phyloP scores from a whole-genome alignment of 345 rosid genomes.

The Dipteronia sinensis region DNA sequence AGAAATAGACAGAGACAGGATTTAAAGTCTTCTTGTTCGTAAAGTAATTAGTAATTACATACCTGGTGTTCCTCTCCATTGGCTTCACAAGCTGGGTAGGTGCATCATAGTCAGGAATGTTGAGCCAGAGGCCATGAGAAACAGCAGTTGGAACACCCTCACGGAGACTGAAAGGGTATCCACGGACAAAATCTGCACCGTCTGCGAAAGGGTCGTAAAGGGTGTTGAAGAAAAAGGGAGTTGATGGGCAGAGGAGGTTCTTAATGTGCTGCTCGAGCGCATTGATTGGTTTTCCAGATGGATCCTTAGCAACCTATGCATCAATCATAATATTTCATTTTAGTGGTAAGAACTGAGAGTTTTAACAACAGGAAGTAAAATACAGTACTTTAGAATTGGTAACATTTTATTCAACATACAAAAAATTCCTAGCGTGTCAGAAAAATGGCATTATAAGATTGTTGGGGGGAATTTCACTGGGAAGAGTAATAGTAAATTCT shows the following conservation, averaged over 20 bases:
- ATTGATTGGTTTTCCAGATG: constrained; percentile 74
- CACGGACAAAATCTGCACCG: constrained; percentile 96
- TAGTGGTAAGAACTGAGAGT: too few species aligned
- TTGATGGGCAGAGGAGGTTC: constrained; percentile 82
- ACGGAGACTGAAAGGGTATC: constrained; percentile 92
- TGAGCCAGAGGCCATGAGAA: constrained; percentile 98
- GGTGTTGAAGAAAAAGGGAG: constrained; percentile 96
- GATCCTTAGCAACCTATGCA: constrained; percentile 87
- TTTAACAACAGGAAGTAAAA: too few species aligned
- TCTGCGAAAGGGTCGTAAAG: constrained; percentile 86
- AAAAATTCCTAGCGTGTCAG: too few species aligned
- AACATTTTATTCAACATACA: too few species aligned
- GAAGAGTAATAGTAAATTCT: too few species aligned
- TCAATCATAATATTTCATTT: background rate
- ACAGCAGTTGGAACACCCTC: constrained; percentile 97
- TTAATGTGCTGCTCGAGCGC: constrained; percentile 97
- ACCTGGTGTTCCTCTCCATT: constrained; percentile 87
- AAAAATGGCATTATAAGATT: too few species aligned
- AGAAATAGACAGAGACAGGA: background rate
- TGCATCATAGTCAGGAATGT: constrained; percentile 98
- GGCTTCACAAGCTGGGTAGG: constrained; percentile 99
- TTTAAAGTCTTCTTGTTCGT: background rate
- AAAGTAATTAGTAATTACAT: background rate
- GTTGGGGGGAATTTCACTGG: too few species aligned
- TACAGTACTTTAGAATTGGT: too few species aligned